A percentile compares a stretch with the other conserved stretches of the same genome.
These are phyloP conservation scores for Cajanus cajan DNA, from an alignment of 306 rosid genomes.

Conservation along the genomic window DNA sequence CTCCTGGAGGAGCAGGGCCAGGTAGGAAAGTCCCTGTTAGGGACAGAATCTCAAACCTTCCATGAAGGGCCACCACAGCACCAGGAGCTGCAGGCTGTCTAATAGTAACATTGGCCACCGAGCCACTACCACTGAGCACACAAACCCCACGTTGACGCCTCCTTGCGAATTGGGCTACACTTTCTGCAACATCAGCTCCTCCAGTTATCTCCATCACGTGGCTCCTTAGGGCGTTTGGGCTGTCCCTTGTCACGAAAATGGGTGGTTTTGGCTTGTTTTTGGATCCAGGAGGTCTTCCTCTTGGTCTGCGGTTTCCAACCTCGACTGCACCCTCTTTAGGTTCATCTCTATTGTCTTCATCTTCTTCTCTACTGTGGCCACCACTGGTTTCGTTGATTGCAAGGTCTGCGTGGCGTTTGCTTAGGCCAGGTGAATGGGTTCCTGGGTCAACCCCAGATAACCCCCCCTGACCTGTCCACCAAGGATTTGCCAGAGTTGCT, in stretches of 20 bases:
- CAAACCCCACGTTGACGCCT: slow-evolving; percentile 94
- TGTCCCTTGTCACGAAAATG: slow-evolving; percentile 79
- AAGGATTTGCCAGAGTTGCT: slow-evolving; percentile 84
- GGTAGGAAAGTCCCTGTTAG: slow-evolving; percentile 84
- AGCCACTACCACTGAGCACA: slow-evolving; percentile 89
- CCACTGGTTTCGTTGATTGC: slow-evolving; percentile 57
- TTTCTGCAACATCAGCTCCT: slow-evolving; percentile 85
- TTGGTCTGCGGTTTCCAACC: slow-evolving; percentile 66
- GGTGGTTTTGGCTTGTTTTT: slow-evolving; percentile 96
- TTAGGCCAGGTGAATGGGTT: slow-evolving; percentile 51
- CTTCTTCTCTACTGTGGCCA: slow-evolving; percentile 44
- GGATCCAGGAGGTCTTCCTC: slow-evolving; percentile 96
- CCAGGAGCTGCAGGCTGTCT: slow-evolving; percentile 84
- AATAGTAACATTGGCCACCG: slow-evolving; percentile 82
- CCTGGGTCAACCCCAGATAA: slow-evolving; percentile 74
- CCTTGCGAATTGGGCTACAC: slow-evolving; percentile 78
- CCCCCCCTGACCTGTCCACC: slow-evolving; percentile 91
- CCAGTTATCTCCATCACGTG: slow-evolving; percentile 90
- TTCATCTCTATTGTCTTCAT: slow-evolving; percentile 53
- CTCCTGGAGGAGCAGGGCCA: slow-evolving; percentile 87
- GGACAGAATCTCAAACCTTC: slow-evolving; percentile 87
- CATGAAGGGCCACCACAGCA: slow-evolving; percentile 80
- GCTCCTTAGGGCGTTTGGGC: slow-evolving; percentile 88
- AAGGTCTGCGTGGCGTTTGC: slow-evolving; percentile 56
- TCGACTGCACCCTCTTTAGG: slow-evolving; percentile 86